Evolutionary conservation across 2,329 filamentous ascomycete species (phyloP), one percentile per base, ranked within the genome.

Genomic region (Rhytidhysteron rufulum): DNA sequence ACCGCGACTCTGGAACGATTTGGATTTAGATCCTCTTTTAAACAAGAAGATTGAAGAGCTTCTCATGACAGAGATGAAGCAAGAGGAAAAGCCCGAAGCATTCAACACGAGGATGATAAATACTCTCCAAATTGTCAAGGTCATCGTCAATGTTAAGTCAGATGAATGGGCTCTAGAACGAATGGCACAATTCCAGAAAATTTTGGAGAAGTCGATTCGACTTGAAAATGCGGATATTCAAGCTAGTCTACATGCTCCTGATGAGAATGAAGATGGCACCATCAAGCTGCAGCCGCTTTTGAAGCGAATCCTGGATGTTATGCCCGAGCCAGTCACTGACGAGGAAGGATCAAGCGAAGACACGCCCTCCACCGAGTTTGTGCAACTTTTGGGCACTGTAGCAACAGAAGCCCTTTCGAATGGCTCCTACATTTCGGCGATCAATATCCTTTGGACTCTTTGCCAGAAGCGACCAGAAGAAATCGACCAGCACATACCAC

Each of bases 361-460:
- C 41, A 73, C 81, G 13, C 82, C 88, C 18, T 88, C 85, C 0
- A 90, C 90, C 1, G 90, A 96, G 60, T 89, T 97, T 53, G 82
- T 94, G 36, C 82, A 81, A 1, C 91, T 88, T 58, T 70, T 97
- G 27, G 93, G 88, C 15, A 78, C 82, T n/a, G 81, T 91, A 39
- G 89, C 90, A 2, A 91, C 87, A 0, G 93, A 97, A 65, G 85
- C 86, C 8, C 80, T 98, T 50, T 86, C 86, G 5, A 83, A 83
- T 38, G 79, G 78, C 42, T 88, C 89, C 50, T 88, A 94, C 57
- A 80, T 90, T 15, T 88, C 90, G 10, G 89, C 88, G 32, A 85
- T 98, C 62, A 96, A 95, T 60, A 85, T 95, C 18, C 71, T 98
- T 13, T 97, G 90, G 90, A 93, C 88, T 13, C 71, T 99, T 16